Evolutionary conservation across 495 filamentous ascomycete genomes (phyloP).

Genomic region (Oidiodendron maius): DNA sequence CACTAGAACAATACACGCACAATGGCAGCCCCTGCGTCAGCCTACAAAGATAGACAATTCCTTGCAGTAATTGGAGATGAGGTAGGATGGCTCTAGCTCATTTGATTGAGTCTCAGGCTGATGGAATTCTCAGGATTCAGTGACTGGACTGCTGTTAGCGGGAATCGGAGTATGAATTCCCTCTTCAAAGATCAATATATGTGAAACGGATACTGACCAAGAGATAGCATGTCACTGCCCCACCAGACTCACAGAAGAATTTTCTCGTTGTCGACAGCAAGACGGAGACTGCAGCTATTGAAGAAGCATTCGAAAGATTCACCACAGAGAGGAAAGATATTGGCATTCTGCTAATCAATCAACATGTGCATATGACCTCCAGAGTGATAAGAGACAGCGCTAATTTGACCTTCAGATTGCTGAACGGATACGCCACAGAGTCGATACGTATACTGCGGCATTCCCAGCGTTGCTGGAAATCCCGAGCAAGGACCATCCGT

Average conservation of each 20-base stretch:
- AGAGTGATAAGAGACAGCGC: not conserved
- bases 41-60: slow-evolving; percentile 88
- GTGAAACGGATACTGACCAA: slow-evolving; percentile 21
- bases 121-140: slow-evolving; percentile 61
- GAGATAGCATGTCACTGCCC: slow-evolving; percentile 63
- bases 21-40: slow-evolving; percentile 52
- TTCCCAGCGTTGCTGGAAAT: slow-evolving; percentile 86
- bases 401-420: slow-evolving; percentile 56
- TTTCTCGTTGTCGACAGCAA: slow-evolving; percentile 94
- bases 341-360: slow-evolving; percentile 92
- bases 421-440: slow-evolving; percentile 80
- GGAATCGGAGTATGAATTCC: slow-evolving; percentile 76
- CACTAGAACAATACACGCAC: slow-evolving; percentile 9
- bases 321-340: slow-evolving; percentile 90
- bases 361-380: slow-evolving; percentile 64
- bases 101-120: not conserved
- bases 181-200: not conserved
- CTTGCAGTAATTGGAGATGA: slow-evolving; percentile 97
- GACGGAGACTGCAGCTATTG: slow-evolving; percentile 82
- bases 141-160: slow-evolving; percentile 89
- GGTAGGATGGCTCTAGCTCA: slow-evolving; percentile 38
- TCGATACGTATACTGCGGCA: slow-evolving; percentile 68
- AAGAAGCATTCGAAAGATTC: slow-evolving; percentile 85
- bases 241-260: slow-evolving; percentile 88
- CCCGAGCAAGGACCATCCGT: slow-evolving; percentile 97